These are phyloP conservation scores for Diaporthe ampelina DNA, from an alignment of 2,329 filamentous ascomycete genomes.

Conservation along the genomic window DNA sequence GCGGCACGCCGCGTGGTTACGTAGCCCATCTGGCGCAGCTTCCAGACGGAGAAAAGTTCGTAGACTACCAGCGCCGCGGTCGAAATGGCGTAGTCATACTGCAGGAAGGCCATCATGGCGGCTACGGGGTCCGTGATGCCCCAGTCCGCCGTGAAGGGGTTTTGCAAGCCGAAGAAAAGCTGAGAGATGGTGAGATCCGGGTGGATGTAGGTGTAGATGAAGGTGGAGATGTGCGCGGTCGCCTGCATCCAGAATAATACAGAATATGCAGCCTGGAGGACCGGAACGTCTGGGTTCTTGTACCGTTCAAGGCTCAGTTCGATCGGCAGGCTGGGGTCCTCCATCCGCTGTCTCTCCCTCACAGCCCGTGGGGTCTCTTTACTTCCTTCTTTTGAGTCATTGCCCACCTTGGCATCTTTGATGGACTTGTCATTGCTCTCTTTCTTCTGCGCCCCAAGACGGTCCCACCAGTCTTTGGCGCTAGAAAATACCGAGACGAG, in stretches of 20 bases:
- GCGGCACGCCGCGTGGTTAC: background rate
- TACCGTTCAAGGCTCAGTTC: background rate
- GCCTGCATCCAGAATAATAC: conserved; percentile 2
- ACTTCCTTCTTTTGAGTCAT: background rate
- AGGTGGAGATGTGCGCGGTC: background rate
- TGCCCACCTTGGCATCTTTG: background rate
- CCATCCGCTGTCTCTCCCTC: background rate
- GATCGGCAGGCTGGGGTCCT: background rate
- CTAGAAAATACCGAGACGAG: background rate
- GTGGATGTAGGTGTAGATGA: conserved; percentile 6
- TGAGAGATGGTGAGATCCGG: background rate
- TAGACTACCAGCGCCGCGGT: background rate
- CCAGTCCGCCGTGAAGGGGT: conserved; percentile 1
- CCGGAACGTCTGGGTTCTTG: conserved; percentile 8
- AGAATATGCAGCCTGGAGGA: conserved; percentile 13
- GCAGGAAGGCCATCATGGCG: background rate
- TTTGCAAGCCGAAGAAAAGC: conserved; percentile 9
- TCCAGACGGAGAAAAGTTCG: conserved; percentile 19
- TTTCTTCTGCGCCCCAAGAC: background rate
- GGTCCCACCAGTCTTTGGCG: conserved; percentile 7
- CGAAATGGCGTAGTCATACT: conserved; percentile 7
- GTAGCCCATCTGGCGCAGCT: conserved; percentile 32
- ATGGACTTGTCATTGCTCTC: background rate
- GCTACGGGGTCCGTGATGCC: background rate
- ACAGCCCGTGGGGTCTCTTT: background rate